phyloP scores from a whole-genome alignment of 148 eudicot genomes.

The Fagopyrum esculentum region DNA sequence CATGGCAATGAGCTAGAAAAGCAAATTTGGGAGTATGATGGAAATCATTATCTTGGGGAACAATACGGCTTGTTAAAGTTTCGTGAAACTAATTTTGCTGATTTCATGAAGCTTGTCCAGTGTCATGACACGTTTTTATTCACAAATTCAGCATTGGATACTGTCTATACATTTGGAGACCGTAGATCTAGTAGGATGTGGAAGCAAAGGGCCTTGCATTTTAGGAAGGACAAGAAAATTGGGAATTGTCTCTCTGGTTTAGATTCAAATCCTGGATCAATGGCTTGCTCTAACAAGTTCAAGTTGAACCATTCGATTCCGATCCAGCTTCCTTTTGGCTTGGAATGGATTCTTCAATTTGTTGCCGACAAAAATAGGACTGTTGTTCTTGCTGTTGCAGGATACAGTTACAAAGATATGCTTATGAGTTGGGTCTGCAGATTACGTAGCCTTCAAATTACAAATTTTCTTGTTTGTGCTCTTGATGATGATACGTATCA shows the following conservation, averaged over 20 bases:
- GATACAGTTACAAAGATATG: conserved; percentile 94
- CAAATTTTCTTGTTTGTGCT: conserved; percentile 73
- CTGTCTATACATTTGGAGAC: conserved; percentile 36
- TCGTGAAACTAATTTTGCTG: conserved; percentile 39
- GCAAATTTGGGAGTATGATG: conserved; percentile 49
- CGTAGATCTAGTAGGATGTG: conserved; percentile 26
- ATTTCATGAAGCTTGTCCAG: conserved; percentile 41
- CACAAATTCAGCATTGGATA: conserved; percentile 28
- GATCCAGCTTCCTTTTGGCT: conserved; percentile 40
- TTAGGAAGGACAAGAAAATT: conserved; percentile 30
- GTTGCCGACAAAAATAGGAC: conserved; percentile 58
- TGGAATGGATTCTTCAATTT: conserved; percentile 49
- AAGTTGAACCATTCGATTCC: conserved; percentile 21
- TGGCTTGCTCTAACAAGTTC: conserved; percentile 21
- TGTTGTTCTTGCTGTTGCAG: conserved; percentile 70
- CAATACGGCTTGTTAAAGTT: conserved; percentile 65
- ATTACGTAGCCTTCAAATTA: conserved; percentile 47
- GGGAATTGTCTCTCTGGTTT: conserved; percentile 33
- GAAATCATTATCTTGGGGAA: conserved; percentile 55
- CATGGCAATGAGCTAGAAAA: conserved; percentile 15
- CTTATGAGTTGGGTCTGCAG: conserved; percentile 96
- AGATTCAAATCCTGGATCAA: conserved; percentile 18
- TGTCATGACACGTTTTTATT: conserved; percentile 48
- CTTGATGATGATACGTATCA: conserved; percentile 77
- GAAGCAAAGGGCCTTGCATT: conserved; percentile 25